Conservation (phyloP, 208 protist species). For the Vickermania spadyakhi region DNA sequence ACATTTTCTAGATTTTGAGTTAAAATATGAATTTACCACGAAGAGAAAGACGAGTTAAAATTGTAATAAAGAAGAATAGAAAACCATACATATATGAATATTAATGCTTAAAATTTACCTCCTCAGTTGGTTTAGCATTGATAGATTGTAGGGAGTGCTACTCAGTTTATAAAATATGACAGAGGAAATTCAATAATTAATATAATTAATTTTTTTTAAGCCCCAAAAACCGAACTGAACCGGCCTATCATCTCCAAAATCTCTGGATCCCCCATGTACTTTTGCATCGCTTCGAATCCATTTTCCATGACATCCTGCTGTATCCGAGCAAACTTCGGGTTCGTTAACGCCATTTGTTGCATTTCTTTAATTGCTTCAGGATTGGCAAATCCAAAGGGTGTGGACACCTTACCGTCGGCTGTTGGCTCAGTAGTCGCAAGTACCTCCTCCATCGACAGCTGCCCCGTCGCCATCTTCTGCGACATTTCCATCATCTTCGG, state of each 20-base stretch:
- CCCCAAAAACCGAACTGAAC: too few relatives aligned
- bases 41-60: too few relatives aligned
- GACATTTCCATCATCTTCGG: slow-evolving; percentile 83
- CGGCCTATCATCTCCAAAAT: slow-evolving; percentile 86
- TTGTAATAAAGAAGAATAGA: too few relatives aligned
- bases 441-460: background rate
- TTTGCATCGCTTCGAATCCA: slow-evolving; percentile 77
- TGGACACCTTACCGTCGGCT: slow-evolving; percentile 51
- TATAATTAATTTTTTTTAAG: too few relatives aligned
- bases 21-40: too few relatives aligned
- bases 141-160: too few relatives aligned
- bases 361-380: slow-evolving; percentile 50
- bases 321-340: slow-evolving; percentile 72
- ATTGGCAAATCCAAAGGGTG: slow-evolving; percentile 74
- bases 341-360: slow-evolving; percentile 69
- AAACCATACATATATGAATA: too few relatives aligned
- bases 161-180: too few relatives aligned
- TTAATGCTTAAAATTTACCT: too few relatives aligned
- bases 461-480: slow-evolving; percentile 51
- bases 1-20: too few relatives aligned
- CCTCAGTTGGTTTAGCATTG: too few relatives aligned
- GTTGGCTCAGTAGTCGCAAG: slow-evolving; percentile 27
- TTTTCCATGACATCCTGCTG: slow-evolving; percentile 80
- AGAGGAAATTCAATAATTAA: too few relatives aligned
- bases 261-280: slow-evolving; percentile 87